Evolutionary conservation across 2,329 filamentous ascomycete genomes (phyloP), one percentile per base, ranked within the genome.

Genomic region (Paraconiothyrium brasiliense): DNA sequence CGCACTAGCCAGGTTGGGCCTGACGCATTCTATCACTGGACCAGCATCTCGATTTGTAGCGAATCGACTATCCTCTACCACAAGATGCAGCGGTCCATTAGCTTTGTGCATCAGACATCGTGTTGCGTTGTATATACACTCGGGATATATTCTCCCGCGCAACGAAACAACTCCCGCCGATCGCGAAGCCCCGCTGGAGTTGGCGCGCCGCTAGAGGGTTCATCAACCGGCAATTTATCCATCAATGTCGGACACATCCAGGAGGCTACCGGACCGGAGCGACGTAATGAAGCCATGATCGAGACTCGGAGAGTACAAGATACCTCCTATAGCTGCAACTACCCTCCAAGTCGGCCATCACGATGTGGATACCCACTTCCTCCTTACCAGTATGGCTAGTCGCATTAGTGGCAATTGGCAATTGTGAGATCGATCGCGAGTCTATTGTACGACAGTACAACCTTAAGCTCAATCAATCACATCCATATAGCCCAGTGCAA

Each of bases 401-500:
- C 41, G 30, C 54, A 3, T 37, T 50, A 9, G 51, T 49, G 32
- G 39, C 47, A 8, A 4, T 52, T 9, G 48, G 4, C 16, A 57
- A 16, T 27, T 54, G 66, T 59, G 54, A 62, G 44, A 76, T 78
- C 50, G 65, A 77, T 61, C 74, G 75, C 56, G 62, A 72, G 52
- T 57, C 67, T 9, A 70, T 77, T 27, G 67, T 77, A 13, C 68
- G 66, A 24, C 64, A 61, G 9, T 85, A 84, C 72, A 86, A 84
- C 59, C 80, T 84, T 37, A 76, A 69, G 49, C 82, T 84, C 20
- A 84, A 81, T 72, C 78, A 76, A 44, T 84, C 80, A 60, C 84
- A 84, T 3, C 67, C 74, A 16, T 82, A 81, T 22, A 87, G 85
- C 10, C 85, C 85, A 0, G 73, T 88, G 13, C 82, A 83, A 67